Evolutionary conservation across 495 filamentous ascomycete genomes (phyloP).

Genomic region (Xylaria longipes): DNA sequence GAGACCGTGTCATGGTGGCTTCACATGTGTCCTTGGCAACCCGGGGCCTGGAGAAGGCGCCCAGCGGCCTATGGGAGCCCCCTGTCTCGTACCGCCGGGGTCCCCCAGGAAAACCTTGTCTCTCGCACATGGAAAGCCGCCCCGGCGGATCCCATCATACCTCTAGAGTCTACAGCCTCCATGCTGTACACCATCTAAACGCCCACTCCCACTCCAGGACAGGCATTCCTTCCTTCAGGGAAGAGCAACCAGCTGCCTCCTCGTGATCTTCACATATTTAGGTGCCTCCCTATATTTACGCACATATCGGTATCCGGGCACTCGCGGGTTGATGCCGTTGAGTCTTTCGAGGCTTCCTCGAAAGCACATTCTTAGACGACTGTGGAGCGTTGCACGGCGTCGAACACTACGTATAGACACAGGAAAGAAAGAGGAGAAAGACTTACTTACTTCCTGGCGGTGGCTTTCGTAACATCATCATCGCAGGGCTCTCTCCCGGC

Average conservation of each 20-base stretch:
- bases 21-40: conserved; percentile 12
- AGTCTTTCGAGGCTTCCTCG: neutral
- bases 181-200: neutral
- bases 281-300: neutral
- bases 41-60: conserved; percentile 1
- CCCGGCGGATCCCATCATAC: neutral
- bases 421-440: neutral
- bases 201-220: neutral
- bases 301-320: conserved; percentile 2
- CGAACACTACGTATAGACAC: neutral
- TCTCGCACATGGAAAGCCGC: conserved; percentile 12
- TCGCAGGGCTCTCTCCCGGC: conserved; percentile 18
- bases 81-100: conserved; percentile 5
- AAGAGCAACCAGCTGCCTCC: conserved; percentile 2
- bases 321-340: neutral
- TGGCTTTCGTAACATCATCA: conserved; percentile 1
- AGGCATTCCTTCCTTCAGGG: neutral
- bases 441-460: neutral
- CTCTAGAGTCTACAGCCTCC: neutral
- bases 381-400: conserved; percentile 8
- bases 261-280: neutral
- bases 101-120: neutral
- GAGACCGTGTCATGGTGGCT: conserved; percentile 15
- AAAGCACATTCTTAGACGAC: neutral
- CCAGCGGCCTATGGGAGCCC: conserved; percentile 2